Evolutionary conservation across 2,329 filamentous ascomycete species (phyloP).

Genomic region (Amphichorda felina): DNA sequence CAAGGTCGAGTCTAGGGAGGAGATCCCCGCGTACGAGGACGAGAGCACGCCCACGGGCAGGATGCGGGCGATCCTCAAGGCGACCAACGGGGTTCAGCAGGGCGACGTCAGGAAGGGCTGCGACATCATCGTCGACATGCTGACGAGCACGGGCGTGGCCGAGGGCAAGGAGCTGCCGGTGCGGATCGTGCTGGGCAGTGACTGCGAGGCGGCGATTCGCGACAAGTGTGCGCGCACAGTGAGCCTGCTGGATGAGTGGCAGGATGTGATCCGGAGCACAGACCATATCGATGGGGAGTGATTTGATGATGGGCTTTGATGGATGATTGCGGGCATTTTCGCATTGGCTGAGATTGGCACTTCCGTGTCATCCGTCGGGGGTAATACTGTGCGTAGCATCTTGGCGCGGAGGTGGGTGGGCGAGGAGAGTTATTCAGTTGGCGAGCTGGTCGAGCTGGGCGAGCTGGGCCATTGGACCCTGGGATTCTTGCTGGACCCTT

Average conservation of each 20-base stretch:
- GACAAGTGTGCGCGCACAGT: conserved; percentile 29
- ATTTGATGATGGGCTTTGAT: too few species aligned
- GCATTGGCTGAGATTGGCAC: too few species aligned
- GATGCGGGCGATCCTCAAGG: conserved; percentile 15
- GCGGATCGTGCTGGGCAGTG: conserved; percentile 42
- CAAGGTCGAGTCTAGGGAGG: conserved; percentile 12
- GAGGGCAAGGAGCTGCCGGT: conserved; percentile 34
- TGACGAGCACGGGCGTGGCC: conserved; percentile 36
- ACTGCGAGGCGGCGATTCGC: conserved; percentile 28
- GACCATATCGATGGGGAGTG: conserved; percentile 11
- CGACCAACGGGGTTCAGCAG: conserved; percentile 33
- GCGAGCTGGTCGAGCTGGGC: too few species aligned
- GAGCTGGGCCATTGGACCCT: too few species aligned
- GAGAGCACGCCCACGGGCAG: conserved; percentile 15
- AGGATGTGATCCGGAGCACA: conserved; percentile 15
- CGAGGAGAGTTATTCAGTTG: too few species aligned
- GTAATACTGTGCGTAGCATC: too few species aligned
- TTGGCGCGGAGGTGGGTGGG: too few species aligned
- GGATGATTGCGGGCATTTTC: too few species aligned
- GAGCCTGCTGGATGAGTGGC: conserved; percentile 36
- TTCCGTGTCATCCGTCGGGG: too few species aligned
- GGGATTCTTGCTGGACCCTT: too few species aligned
- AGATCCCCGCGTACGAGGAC: conserved; percentile 19
- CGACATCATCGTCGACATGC: conserved; percentile 38
- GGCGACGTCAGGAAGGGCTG: conserved; percentile 43